Conservation (phyloP, 2,329 filamentous ascomycete species). For the Fusarium denticulatum region DNA sequence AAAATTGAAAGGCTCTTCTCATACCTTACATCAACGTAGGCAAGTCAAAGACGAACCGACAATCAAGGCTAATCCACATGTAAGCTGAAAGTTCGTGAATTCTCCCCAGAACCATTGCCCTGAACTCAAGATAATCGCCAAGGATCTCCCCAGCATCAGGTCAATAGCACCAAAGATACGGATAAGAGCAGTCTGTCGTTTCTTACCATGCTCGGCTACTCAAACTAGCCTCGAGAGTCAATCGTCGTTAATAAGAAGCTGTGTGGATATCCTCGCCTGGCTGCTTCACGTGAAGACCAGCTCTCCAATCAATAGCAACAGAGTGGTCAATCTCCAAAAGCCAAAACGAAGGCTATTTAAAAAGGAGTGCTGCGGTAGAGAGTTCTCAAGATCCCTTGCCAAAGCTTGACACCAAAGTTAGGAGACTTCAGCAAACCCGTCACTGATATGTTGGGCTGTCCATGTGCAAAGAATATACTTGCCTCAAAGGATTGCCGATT, state of each 20-base stretch:
- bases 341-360: accelerated
- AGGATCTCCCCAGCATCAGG: background rate
- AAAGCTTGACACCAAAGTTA: background rate
- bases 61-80: background rate
- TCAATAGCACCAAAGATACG: accelerated
- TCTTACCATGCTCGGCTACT: background rate
- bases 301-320: background rate
- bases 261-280: background rate
- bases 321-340: background rate
- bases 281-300: background rate
- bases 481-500: background rate
- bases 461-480: background rate
- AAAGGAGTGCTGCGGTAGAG: background rate
- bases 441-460: too few relatives aligned
- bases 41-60: background rate
- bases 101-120: background rate
- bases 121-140: too few relatives aligned
- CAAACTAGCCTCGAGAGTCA: background rate
- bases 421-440: background rate
- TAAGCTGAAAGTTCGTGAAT: background rate
- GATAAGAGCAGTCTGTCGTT: too few relatives aligned
- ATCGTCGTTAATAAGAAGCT: background rate
- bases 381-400: background rate
- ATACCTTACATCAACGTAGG: too few relatives aligned
- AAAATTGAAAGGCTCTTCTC: background rate